Base-by-base conservation (phyloP, 306 rosid species). In the Purshia tridentata region DNA sequence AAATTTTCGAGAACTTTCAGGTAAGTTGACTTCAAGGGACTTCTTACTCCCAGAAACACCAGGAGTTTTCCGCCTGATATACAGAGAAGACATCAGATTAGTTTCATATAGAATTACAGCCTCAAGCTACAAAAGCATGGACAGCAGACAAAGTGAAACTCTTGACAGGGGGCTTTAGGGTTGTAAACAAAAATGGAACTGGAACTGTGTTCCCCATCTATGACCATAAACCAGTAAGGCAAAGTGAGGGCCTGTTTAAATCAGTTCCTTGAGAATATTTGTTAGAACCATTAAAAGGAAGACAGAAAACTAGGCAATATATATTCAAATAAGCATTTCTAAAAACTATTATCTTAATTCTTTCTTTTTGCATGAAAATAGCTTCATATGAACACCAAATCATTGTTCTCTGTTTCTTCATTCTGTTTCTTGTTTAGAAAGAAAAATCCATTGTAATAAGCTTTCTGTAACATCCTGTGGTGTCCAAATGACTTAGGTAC, bases 1-100 rank as follows among this genome's bases (percentile, higher is more conserved):
- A 82, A 93, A 93, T 74, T 93, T 93, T 71, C 98, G 87, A 60
- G 98, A 93, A 81, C 96, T 93, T 78, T 93, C 98, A 40, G 98
- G 97, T 79, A 91, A 86, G 77, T 93, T 93, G 76, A 93, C 98
- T 83, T 93, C 97, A 29, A 93, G 97, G 81, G 72, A 53, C 69
- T 83, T 93, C 74, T 83, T 91, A 78, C 77, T 86, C 62, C 97
- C 96, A 59, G 94, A 78, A 48, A 91, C 51, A 67, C 94, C 91
- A 7, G 91, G 98, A 50, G 96, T 78, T 79, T 89, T 93, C 83
- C 98, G 96, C 90, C 97, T 93, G 86, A 74, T 19, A 77, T 22
- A 67, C 57, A 76, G 42, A 75, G 64, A 82, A 72, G 77, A 69
- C 57, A 86, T 47, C 51, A 68, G 64, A 45, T 82, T 52, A 72